phyloP scores from a whole-genome alignment of 1,284 basidiomycete genomes.

The Puccinia brachypodii region DNA sequence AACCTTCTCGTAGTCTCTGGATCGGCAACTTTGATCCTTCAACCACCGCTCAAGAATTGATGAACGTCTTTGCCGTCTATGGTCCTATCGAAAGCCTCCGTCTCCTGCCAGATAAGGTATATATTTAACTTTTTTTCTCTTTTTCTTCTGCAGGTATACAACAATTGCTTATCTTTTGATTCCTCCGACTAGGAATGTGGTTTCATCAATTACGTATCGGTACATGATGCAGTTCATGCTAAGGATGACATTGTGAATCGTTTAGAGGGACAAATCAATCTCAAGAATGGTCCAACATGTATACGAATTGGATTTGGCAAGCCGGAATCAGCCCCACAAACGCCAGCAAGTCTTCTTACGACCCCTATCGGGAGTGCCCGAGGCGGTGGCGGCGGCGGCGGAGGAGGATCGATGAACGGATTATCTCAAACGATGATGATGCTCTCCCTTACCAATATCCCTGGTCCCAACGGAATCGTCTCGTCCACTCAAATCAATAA shows the following conservation, averaged over 20 bases:
- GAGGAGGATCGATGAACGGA: slow-evolving; percentile 61
- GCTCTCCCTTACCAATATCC: slow-evolving; percentile 51
- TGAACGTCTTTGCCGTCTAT: slow-evolving; percentile 90
- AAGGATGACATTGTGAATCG: slow-evolving; percentile 95
- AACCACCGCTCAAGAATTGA: slow-evolving; percentile 88
- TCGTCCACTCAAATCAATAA: slow-evolving; percentile 49
- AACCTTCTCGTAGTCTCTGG: slow-evolving; percentile 92
- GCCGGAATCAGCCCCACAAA: slow-evolving; percentile 85
- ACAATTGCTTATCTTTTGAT: background rate
- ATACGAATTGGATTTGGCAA: slow-evolving; percentile 98
- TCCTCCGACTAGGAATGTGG: slow-evolving; percentile 76
- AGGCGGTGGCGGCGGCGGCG: slow-evolving; percentile 64
- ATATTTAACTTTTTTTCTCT: slow-evolving; percentile 51
- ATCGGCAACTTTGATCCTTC: slow-evolving; percentile 93
- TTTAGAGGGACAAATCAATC: slow-evolving; percentile 81
- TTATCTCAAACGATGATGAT: slow-evolving; percentile 52
- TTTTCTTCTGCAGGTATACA: background rate
- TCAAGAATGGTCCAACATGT: slow-evolving; percentile 85
- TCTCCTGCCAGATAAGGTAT: slow-evolving; percentile 89
- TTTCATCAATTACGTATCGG: slow-evolving; percentile 97
- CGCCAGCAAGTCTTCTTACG: slow-evolving; percentile 69
- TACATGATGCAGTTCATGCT: slow-evolving; percentile 87
- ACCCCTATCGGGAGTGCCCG: slow-evolving; percentile 52
- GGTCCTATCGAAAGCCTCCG: slow-evolving; percentile 93
- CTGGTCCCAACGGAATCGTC: slow-evolving; percentile 46